Conservation (phyloP, 1,139 yeast genomes). For the Hyphopichia buzzinii region DNA sequence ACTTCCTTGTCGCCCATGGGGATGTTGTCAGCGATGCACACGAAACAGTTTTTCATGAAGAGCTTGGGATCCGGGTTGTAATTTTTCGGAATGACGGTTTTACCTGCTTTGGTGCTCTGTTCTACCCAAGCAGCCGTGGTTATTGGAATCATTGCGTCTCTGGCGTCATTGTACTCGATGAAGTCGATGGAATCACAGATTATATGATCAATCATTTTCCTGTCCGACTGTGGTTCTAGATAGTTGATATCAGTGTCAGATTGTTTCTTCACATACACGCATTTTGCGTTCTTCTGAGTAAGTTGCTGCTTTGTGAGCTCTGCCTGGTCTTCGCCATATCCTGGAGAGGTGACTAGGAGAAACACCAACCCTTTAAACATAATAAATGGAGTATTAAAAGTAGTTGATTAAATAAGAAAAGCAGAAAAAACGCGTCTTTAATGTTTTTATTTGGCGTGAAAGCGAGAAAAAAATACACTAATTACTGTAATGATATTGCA, state of each 20-base stretch:
- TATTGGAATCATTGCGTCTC: conserved; percentile 62
- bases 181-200: conserved; percentile 55
- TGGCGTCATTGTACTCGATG: conserved; percentile 51
- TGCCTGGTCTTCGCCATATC: conserved; percentile 21
- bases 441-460: too few relatives aligned
- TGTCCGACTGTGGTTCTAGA: conserved; percentile 12
- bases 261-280: conserved; percentile 22
- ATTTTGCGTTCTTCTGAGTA: conserved; percentile 19
- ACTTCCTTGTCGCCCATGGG: conserved; percentile 62
- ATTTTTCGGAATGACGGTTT: conserved; percentile 47
- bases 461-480: too few relatives aligned
- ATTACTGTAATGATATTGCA: too few relatives aligned
- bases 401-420: too few relatives aligned
- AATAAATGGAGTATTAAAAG: not conserved
- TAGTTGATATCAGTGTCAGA: conserved; percentile 23
- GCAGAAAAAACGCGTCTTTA: too few relatives aligned
- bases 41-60: conserved; percentile 58
- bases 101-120: conserved; percentile 44
- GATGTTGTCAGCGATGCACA: conserved; percentile 60
- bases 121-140: conserved; percentile 65
- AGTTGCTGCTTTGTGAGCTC: conserved; percentile 15
- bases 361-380: conserved; percentile 41
- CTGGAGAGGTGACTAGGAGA: conserved; percentile 37
- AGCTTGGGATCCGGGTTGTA: conserved; percentile 71
- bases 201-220: conserved; percentile 44